Evolutionary conservation across 352 stramenopile genomes (phyloP).

Genomic region (Discostella stelligera): DNA sequence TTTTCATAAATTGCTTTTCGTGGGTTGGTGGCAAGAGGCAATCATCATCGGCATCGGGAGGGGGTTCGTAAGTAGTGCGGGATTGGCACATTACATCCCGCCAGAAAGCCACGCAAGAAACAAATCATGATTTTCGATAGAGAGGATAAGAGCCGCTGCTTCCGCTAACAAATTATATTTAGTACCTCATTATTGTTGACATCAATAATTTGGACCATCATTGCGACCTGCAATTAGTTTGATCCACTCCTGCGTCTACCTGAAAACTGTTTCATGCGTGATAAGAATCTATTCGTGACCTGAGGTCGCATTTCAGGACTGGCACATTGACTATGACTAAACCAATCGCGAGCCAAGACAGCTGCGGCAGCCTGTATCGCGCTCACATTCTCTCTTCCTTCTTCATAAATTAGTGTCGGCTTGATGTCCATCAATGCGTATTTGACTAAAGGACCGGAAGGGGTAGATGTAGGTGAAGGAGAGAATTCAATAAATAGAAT

Average conservation of each 20-base stretch:
- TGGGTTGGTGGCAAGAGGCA: too few relatives aligned
- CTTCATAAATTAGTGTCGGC: slow-evolving; percentile 39
- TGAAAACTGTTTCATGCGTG: slow-evolving; percentile 22
- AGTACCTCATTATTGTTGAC: too few relatives aligned
- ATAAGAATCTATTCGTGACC: slow-evolving; percentile 24
- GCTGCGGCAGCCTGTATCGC: slow-evolving; percentile 31
- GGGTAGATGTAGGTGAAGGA: slow-evolving; percentile 44
- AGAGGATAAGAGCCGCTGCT: too few relatives aligned
- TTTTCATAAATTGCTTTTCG: too few relatives aligned
- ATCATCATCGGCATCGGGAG: too few relatives aligned
- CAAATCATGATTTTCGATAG: too few relatives aligned
- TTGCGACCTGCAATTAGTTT: background rate
- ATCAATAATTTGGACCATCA: too few relatives aligned
- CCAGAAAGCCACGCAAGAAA: too few relatives aligned
- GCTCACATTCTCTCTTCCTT: slow-evolving; percentile 23
- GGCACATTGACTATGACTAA: slow-evolving; percentile 29
- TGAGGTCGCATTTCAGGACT: slow-evolving; percentile 1
- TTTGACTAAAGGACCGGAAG: slow-evolving; percentile 48
- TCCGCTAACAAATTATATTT: too few relatives aligned
- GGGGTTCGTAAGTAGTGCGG: too few relatives aligned
- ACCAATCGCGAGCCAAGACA: slow-evolving; percentile 40
- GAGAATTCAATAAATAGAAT: slow-evolving; percentile 50
- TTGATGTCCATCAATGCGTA: slow-evolving; percentile 49
- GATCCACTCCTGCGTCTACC: slow-evolving; percentile 7
- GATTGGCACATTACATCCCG: too few relatives aligned